Evolutionary conservation across 1,284 basidiomycete genomes (phyloP), one percentile per base, ranked within the genome.

Genomic region (Cryptococcus hybrid): DNA sequence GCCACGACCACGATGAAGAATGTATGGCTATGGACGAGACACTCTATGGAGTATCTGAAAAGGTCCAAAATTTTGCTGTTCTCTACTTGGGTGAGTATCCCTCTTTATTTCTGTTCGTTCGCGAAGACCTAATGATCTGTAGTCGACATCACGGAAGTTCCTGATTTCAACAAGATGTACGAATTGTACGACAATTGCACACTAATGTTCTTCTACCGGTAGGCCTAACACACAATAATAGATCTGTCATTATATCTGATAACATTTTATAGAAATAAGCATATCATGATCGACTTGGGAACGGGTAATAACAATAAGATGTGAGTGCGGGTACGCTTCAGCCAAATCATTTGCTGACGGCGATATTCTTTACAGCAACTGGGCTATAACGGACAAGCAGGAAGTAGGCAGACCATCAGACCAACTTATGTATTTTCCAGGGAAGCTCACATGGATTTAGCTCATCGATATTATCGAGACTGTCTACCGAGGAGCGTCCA

Each of bases 241-340:
- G 9, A 36, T 47, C 43, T 12, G 9, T 53, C 30, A 36, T 51
- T 8, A 42, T 8, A n/a, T 0, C 2, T 7, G 30, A 8, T 44
- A 30, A 37, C 24, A 15, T 42, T 15, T n/a, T 12, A 15, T 70
- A 92, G 93, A 44, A 97, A 97, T 80, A 96, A 99, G 77, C 95
- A 99, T 74, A 99, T 99, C 80, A 98, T 99, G 95, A 97, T 99
- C 73, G 95, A 98, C 85, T 81, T 97, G 66, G 94, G 95, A 12
- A 99, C 95, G 51, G 95, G 96, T 82, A 98, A 99, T 80, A 99
- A 99, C 80, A 99, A 99, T 81, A 99, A 99, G 81, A 96, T 97
- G 90, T 92, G 61, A 62, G 89, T 83, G 18, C 30, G 30, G 30
- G 30, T 30, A 30, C 3, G 30, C 30, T 30, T 30, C 30, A 30